Evolutionary conservation across 164 flowering plant genomes (phyloP).

Genomic region (Magnolia officinalis): DNA sequence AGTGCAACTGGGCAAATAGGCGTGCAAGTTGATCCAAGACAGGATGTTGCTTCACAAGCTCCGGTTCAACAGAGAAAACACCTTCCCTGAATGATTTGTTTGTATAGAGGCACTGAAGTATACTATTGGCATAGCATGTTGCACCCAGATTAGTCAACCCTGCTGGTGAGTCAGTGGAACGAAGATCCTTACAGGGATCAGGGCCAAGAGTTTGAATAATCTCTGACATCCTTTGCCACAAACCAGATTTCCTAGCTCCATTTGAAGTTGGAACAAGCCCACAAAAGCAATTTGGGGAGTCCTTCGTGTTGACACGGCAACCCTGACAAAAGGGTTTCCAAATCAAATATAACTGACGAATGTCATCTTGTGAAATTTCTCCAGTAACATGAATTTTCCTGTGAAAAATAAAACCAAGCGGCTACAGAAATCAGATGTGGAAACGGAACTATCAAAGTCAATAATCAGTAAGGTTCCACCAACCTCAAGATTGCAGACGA

Average conservation of each 20-base stretch:
- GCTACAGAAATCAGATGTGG: background rate
- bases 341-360: slow-evolving; percentile 58
- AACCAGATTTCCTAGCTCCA: slow-evolving; percentile 80
- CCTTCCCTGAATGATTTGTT: slow-evolving; percentile 72
- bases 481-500: slow-evolving; percentile 55
- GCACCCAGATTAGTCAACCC: slow-evolving; percentile 95
- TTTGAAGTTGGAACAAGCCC: slow-evolving; percentile 72
- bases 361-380: slow-evolving; percentile 50
- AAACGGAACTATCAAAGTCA: background rate
- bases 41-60: slow-evolving; percentile 58
- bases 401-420: slow-evolving; percentile 8
- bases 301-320: slow-evolving; percentile 83
- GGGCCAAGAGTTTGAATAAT: slow-evolving; percentile 60
- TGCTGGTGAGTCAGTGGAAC: slow-evolving; percentile 58
- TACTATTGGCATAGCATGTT: slow-evolving; percentile 97
- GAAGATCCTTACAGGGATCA: slow-evolving; percentile 67
- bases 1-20: slow-evolving; percentile 82
- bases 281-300: slow-evolving; percentile 95
- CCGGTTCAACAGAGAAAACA: slow-evolving; percentile 71
- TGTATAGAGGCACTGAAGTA: slow-evolving; percentile 91
- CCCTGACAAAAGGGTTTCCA: slow-evolving; percentile 81
- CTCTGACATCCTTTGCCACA: slow-evolving; percentile 90
- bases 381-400: slow-evolving; percentile 73
- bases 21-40: slow-evolving; percentile 81
- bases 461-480: background rate